phyloP scores from a whole-genome alignment of 2,329 filamentous ascomycete genomes.

The Macrophomina pseudophaseolina region DNA sequence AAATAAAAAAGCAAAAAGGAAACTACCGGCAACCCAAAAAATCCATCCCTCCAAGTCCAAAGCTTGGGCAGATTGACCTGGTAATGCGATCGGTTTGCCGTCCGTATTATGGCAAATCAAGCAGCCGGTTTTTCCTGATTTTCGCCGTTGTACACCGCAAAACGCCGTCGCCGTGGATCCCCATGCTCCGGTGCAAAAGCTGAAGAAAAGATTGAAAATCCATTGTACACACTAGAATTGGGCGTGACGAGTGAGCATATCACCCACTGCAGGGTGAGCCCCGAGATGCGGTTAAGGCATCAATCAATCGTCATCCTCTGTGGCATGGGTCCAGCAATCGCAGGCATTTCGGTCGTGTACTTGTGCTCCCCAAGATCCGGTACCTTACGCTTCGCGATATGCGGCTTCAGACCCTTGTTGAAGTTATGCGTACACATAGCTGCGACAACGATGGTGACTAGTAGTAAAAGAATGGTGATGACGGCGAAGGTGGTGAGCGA shows the following conservation, averaged over 20 bases:
- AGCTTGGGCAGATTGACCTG: constrained; percentile 5
- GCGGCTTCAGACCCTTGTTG: constrained; percentile 83
- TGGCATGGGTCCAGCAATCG: constrained; percentile 51
- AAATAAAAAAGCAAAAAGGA: constrained; percentile 4
- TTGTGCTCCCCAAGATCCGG: constrained; percentile 56
- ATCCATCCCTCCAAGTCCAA: background rate
- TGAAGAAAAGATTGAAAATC: constrained; percentile 12
- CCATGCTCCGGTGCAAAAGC: background rate
- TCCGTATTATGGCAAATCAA: constrained; percentile 10
- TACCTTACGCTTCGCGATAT: constrained; percentile 69
- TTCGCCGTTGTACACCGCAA: constrained; percentile 22
- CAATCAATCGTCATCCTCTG: constrained; percentile 50
- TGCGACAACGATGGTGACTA: constrained; percentile 86
- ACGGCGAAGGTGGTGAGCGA: constrained; percentile 93
- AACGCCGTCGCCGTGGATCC: constrained; percentile 21
- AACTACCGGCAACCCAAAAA: background rate
- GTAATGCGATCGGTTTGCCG: constrained; percentile 14
- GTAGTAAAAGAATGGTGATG: constrained; percentile 85
- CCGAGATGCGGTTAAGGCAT: background rate
- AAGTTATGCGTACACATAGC: constrained; percentile 91
- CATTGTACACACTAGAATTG: constrained; percentile 19
- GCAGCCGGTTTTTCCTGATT: constrained; percentile 9
- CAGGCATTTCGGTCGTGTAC: constrained; percentile 54
- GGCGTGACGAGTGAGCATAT: background rate
- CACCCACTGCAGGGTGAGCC: constrained; percentile 12